Evolutionary conservation across 2,329 filamentous ascomycete genomes (phyloP).

Genomic region (Fusarium beomiforme): DNA sequence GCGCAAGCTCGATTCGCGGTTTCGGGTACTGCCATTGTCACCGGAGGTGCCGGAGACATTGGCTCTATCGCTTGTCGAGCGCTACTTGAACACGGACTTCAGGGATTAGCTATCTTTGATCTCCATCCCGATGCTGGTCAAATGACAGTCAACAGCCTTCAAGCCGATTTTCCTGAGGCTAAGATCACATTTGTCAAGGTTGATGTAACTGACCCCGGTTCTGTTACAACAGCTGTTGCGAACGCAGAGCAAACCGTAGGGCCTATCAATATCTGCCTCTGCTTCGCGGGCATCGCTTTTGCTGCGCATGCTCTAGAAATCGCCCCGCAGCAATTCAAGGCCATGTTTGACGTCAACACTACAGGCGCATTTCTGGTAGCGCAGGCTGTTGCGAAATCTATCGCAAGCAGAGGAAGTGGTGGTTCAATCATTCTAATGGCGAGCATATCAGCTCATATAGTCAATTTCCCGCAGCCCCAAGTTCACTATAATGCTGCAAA

Average conservation of each 20-base stretch:
- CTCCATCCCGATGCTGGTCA: conserved; percentile 1
- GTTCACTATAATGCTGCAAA: conserved; percentile 71
- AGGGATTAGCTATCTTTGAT: conserved; percentile 10
- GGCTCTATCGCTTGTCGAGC: conserved; percentile 5
- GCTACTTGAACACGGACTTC: conserved; percentile 7
- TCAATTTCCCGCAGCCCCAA: conserved; percentile 79
- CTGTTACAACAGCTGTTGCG: not conserved
- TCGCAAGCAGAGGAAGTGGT: conserved; percentile 53
- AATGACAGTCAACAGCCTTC: not conserved
- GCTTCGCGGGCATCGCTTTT: conserved; percentile 23
- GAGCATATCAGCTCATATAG: conserved; percentile 72
- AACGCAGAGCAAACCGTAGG: not conserved
- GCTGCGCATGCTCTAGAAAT: conserved; percentile 68
- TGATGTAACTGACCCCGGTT: conserved; percentile 4
- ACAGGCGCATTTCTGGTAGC: conserved; percentile 76
- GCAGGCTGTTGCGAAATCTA: conserved; percentile 64
- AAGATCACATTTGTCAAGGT: conserved; percentile 1
- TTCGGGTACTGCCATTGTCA: conserved; percentile 1
- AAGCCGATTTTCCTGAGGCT: not conserved
- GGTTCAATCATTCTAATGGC: conserved; percentile 74
- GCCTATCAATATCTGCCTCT: conserved; percentile 3
- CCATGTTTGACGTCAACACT: conserved; percentile 77
- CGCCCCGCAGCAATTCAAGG: conserved; percentile 66
- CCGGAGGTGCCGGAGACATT: conserved; percentile 11
- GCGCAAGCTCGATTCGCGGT: not conserved